Conservation (phyloP, 257 asterid species). For the Solanum appendiculatum region DNA sequence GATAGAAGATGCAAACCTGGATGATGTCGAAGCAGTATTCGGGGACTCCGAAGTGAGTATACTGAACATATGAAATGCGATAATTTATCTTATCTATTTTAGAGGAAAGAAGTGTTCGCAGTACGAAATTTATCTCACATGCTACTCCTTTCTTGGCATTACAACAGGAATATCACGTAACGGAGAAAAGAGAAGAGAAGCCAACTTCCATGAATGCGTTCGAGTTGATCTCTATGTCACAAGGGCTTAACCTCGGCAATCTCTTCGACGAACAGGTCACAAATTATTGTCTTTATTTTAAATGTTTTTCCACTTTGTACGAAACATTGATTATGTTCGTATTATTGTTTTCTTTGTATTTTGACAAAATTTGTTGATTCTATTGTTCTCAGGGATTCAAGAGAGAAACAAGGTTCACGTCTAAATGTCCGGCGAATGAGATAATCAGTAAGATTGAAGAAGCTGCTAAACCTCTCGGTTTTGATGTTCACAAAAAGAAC, state of each 20-base stretch:
- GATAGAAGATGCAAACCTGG: slow-evolving; percentile 66
- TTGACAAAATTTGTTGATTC: slow-evolving; percentile 21
- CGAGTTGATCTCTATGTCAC: slow-evolving; percentile 91
- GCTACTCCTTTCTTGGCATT: background rate
- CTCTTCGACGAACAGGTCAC: slow-evolving; percentile 72
- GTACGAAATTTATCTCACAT: background rate
- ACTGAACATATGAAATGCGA: background rate
- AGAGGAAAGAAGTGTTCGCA: background rate
- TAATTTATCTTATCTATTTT: background rate
- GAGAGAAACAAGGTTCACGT: slow-evolving; percentile 87
- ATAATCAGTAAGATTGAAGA: slow-evolving; percentile 68
- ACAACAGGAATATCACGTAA: slow-evolving; percentile 68
- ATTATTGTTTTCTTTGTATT: background rate
- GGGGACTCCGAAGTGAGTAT: slow-evolving; percentile 67
- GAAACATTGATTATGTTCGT: background rate
- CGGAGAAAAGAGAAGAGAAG: slow-evolving; percentile 60
- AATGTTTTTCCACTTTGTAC: background rate
- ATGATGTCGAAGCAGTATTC: slow-evolving; percentile 95
- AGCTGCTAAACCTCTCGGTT: slow-evolving; percentile 90
- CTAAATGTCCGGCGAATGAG: slow-evolving; percentile 69
- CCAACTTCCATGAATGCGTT: slow-evolving; percentile 91
- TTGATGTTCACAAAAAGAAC: slow-evolving; percentile 76
- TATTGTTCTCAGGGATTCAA: slow-evolving; percentile 60
- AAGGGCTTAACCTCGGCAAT: slow-evolving; percentile 84
- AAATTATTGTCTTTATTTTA: background rate